Evolutionary conservation across 1,284 basidiomycete species (phyloP).

Genomic region (Chalciporus sp.): DNA sequence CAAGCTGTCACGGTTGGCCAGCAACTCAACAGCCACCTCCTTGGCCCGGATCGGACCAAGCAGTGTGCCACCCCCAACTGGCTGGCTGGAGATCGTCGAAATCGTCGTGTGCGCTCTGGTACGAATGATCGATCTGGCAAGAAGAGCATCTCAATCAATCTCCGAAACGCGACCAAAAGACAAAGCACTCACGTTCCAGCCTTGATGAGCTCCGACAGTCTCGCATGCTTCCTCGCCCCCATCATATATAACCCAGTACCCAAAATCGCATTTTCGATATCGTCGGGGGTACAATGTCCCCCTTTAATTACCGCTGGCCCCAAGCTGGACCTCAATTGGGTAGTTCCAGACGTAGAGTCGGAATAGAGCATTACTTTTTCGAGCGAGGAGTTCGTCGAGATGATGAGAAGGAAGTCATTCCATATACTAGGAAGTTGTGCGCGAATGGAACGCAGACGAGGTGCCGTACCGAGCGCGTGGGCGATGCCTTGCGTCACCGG

Average conservation of each 20-base stretch:
- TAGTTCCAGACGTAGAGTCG: constrained; percentile 18
- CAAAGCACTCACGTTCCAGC: constrained; percentile 43
- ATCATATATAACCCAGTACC: constrained; percentile 48
- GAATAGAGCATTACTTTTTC: constrained; percentile 45
- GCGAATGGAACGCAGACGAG: constrained; percentile 42
- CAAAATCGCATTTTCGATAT: constrained; percentile 32
- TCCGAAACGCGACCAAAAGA: background rate
- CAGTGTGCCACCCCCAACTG: constrained; percentile 21
- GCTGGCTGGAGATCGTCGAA: constrained; percentile 14
- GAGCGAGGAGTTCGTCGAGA: constrained; percentile 45
- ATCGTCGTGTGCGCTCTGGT: constrained; percentile 37
- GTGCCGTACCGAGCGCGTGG: constrained; percentile 39
- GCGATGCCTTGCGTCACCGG: constrained; percentile 20
- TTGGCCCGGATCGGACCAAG: constrained; percentile 29
- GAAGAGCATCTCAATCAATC: constrained; percentile 1
- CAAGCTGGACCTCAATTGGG: background rate
- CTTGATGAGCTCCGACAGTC: constrained; percentile 46
- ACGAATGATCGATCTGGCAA: constrained; percentile 28
- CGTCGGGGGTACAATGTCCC: constrained; percentile 11
- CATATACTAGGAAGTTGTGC: constrained; percentile 51
- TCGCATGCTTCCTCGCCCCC: constrained; percentile 44
- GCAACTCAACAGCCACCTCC: constrained; percentile 23
- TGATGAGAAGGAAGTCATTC: constrained; percentile 46
- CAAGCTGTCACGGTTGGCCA: constrained; percentile 10
- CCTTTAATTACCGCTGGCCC: constrained; percentile 21